Evolutionary conservation across 1,139 yeast genomes (phyloP).

Genomic region (Petasospora rhodanensis): DNA sequence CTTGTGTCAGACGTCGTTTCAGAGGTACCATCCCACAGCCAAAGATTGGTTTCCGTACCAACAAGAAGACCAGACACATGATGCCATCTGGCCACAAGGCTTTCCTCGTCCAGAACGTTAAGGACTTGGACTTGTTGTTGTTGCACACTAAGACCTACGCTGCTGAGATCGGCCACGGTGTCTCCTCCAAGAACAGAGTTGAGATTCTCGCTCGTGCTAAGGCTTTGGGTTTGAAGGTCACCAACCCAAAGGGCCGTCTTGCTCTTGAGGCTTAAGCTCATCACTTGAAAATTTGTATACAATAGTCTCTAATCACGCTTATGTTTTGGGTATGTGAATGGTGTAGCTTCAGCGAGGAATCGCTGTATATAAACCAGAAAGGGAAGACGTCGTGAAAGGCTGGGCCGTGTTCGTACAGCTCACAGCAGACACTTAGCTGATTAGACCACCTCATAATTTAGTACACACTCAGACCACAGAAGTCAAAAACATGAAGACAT

Average conservation of each 20-base stretch:
- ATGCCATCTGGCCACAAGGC: conserved; percentile 98
- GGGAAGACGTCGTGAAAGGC: too few relatives aligned
- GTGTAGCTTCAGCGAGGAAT: too few relatives aligned
- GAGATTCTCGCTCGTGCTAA: conserved; percentile 95
- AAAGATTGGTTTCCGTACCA: conserved; percentile 99
- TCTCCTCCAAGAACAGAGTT: conserved; percentile 97
- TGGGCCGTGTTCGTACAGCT: too few relatives aligned
- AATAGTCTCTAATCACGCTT: conserved; percentile 23
- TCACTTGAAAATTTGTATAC: conserved; percentile 17
- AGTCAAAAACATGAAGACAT: too few relatives aligned
- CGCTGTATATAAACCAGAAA: too few relatives aligned
- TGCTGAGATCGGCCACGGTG: conserved; percentile 99
- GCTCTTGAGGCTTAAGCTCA: conserved; percentile 89
- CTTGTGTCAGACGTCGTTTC: conserved; percentile 99
- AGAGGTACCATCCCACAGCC: conserved; percentile 99
- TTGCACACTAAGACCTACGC: conserved; percentile 98
- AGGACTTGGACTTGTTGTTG: conserved; percentile 92
- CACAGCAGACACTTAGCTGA: too few relatives aligned
- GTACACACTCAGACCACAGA: too few relatives aligned
- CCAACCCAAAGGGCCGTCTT: conserved; percentile 99
- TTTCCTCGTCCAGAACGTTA: conserved; percentile 86
- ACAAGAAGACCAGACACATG: conserved; percentile 97
- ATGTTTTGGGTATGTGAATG: conserved; percentile 23
- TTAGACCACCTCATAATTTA: too few relatives aligned
- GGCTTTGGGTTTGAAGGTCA: conserved; percentile 97